phyloP scores from a whole-genome alignment of 306 rosid genomes.

The Cucurbita ficifolia region DNA sequence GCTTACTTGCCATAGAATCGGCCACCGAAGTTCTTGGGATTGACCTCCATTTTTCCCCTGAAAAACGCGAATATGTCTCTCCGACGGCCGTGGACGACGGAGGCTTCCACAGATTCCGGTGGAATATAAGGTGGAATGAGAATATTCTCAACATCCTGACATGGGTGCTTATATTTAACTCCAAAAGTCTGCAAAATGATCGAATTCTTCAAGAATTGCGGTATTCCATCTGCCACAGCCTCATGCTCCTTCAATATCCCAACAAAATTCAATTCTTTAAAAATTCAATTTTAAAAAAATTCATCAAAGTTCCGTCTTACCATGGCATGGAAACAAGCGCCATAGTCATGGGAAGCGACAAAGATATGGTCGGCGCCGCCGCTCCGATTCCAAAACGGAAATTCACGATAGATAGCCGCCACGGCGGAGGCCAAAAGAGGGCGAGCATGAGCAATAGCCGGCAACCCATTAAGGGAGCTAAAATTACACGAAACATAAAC shows the following conservation, averaged over 20 bases:
- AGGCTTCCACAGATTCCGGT: constrained; percentile 32
- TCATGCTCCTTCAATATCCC: constrained; percentile 43
- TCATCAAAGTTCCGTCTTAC: constrained; percentile 8
- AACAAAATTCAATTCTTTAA: neutral
- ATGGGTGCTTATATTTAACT: constrained; percentile 48
- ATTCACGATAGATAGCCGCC: constrained; percentile 21
- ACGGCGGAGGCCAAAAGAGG: constrained; percentile 51
- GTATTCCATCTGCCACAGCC: constrained; percentile 65
- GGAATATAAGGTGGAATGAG: constrained; percentile 71
- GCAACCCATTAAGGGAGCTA: constrained; percentile 77
- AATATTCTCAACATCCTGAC: constrained; percentile 76
- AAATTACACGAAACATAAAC: constrained; percentile 87
- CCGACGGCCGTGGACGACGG: constrained; percentile 23
- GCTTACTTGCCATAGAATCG: constrained; percentile 80
- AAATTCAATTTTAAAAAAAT: neutral
- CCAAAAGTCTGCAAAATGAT: constrained; percentile 84
- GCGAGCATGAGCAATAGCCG: constrained; percentile 82
- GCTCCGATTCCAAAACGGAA: constrained; percentile 66
- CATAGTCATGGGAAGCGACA: constrained; percentile 85
- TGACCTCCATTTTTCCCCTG: constrained; percentile 90
- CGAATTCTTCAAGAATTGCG: constrained; percentile 55
- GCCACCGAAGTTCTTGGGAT: constrained; percentile 87
- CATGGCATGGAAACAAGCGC: constrained; percentile 84
- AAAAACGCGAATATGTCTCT: constrained; percentile 79
- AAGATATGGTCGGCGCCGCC: constrained; percentile 72